Conservation (phyloP, 331 rosid species). For the Pyracantha coccinea region DNA sequence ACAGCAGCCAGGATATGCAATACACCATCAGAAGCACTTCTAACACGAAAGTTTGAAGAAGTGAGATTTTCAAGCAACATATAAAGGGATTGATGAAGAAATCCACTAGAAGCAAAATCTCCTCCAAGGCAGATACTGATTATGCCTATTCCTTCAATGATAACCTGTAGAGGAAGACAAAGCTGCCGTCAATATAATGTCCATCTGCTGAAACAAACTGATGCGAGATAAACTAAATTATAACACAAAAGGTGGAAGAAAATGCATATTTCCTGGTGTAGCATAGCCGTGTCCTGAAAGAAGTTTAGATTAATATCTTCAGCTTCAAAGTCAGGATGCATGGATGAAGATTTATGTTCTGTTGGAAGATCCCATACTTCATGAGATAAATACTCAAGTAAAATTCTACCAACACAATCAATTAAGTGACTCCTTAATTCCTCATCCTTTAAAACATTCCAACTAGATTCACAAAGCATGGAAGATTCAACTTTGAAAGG, state of each 20-base stretch:
- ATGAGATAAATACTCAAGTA: conserved; percentile 79
- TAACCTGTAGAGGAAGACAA: conserved; percentile 61
- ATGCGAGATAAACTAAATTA: conserved; percentile 15
- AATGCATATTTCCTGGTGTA: conserved; percentile 61
- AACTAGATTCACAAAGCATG: conserved; percentile 26
- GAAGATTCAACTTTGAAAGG: conserved; percentile 24
- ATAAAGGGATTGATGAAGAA: conserved; percentile 92
- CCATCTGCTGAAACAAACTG: conserved; percentile 4
- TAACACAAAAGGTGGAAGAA: conserved; percentile 15
- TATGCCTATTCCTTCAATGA: conserved; percentile 87
- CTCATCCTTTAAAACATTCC: conserved; percentile 55
- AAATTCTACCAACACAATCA: conserved; percentile 74
- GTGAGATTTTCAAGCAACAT: conserved; percentile 83
- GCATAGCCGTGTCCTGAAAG: conserved; percentile 68
- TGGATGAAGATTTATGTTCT: conserved; percentile 25
- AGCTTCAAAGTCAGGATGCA: conserved; percentile 36
- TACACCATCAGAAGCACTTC: conserved; percentile 73
- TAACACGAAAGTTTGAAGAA: conserved; percentile 59
- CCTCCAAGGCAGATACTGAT: conserved; percentile 69
- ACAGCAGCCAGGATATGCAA: conserved; percentile 54
- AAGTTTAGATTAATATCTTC: conserved; percentile 57
- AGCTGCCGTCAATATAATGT: conserved; percentile 14
- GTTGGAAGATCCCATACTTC: conserved; percentile 86
- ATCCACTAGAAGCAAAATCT: conserved; percentile 69
- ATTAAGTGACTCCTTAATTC: conserved; percentile 46